A percentile compares a stretch with the other conserved stretches of the same genome.
phyloP scores from a whole-genome alignment of 2,329 filamentous ascomycete species.

The Diaporthe citri region DNA sequence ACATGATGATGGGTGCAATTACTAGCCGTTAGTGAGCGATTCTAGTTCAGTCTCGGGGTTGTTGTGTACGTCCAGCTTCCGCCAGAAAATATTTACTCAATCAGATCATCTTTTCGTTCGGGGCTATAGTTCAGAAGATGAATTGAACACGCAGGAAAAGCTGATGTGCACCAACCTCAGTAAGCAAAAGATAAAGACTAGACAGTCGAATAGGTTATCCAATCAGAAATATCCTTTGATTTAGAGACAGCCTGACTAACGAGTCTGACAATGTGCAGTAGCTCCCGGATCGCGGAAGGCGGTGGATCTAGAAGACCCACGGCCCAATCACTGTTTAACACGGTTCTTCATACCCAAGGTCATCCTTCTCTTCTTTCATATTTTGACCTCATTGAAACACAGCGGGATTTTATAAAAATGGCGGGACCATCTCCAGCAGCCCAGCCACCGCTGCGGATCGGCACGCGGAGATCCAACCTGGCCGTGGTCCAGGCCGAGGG shows the following conservation, averaged over 20 bases:
- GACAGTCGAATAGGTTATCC: not conserved
- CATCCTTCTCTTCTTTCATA: not conserved
- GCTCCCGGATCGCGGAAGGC: not conserved
- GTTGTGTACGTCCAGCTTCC: no score
- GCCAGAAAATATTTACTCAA: no score
- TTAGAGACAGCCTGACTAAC: not conserved
- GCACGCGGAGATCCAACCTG: conserved; percentile 2
- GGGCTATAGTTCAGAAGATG: not conserved
- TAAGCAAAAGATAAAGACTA: not conserved
- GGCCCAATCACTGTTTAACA: not conserved
- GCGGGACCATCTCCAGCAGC: not conserved
- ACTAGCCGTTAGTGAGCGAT: not conserved
- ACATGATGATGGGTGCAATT: no score
- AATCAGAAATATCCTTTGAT: not conserved
- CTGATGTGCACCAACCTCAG: not conserved
- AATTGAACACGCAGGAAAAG: not conserved
- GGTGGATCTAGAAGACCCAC: not conserved
- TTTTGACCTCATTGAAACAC: not conserved
- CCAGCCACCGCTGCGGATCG: not conserved
- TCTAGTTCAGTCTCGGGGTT: no score
- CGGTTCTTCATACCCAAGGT: not conserved
- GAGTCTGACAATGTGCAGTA: not conserved
- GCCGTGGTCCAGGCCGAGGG: conserved; percentile 22
- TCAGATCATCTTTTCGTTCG: not conserved
- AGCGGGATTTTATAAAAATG: not conserved